phyloP scores from a whole-genome alignment of 352 stramenopile genomes.

The Phytophthora lateralis region DNA sequence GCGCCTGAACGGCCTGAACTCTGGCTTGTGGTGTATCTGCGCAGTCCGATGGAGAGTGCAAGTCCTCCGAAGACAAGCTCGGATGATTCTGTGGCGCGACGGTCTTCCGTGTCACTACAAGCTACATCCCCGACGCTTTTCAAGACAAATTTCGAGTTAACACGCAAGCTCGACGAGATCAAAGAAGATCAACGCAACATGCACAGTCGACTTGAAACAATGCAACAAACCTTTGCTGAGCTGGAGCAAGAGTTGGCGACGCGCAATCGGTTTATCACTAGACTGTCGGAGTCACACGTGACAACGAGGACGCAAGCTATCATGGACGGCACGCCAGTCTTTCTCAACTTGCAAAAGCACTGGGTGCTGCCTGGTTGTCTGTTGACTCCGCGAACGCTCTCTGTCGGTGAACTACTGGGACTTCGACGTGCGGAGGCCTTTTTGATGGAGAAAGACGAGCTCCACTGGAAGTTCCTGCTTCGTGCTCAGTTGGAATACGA shows the following conservation, averaged over 20 bases:
- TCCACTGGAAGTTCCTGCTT: constrained; percentile 56
- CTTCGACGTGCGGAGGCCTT: constrained; percentile 61
- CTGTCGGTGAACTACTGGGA: constrained; percentile 35
- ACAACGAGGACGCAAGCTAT: constrained; percentile 71
- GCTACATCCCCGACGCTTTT: constrained; percentile 42
- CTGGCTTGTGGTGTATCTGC: constrained; percentile 57
- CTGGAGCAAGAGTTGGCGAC: constrained; percentile 47
- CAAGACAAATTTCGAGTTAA: constrained; percentile 68
- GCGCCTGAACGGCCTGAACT: constrained; percentile 41
- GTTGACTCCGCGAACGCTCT: constrained; percentile 38
- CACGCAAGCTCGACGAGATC: constrained; percentile 56
- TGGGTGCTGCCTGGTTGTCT: constrained; percentile 61
- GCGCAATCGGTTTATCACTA: constrained; percentile 60
- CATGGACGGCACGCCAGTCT: constrained; percentile 62
- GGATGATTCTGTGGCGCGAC: background rate
- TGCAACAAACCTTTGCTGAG: constrained; percentile 26
- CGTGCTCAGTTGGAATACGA: constrained; percentile 53
- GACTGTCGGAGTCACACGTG: constrained; percentile 48
- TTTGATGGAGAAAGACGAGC: constrained; percentile 76
- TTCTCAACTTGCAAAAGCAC: constrained; percentile 67
- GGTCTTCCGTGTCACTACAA: constrained; percentile 16
- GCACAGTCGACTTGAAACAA: constrained; percentile 35
- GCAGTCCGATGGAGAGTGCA: constrained; percentile 1
- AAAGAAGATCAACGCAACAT: constrained; percentile 49
- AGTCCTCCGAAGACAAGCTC: background rate